Base-by-base conservation (phyloP, 306 rosid species). In the Pterocarpus macrocarpus region DNA sequence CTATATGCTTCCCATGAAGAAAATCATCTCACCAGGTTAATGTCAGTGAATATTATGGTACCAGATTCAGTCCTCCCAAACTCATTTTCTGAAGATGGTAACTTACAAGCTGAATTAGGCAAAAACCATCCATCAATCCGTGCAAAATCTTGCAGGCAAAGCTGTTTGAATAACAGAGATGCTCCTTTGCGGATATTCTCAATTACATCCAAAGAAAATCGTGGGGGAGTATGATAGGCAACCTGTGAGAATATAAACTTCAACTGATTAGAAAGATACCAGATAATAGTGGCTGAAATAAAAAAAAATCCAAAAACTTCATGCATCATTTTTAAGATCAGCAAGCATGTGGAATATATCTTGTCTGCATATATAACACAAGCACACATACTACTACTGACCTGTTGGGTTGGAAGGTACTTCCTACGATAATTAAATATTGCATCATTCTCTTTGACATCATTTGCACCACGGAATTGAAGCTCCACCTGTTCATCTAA, bases 381-480 rank as follows among this genome's bases (percentile, higher is more conserved):
- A 16, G 28, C 61, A 58, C 52, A 52, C 9, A 74, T 44, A 32
- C 65, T 2, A 75, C 47, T 64, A 56, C 75, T 78, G 50, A 94
- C 99, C 99, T 95, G 99, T 85, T 90, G 97, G 56, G 97, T 95
- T 44, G 99, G 99, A 80, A 95, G 97, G 85, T 95, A 95, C 87
- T 95, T 95, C 85, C 99, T 88, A 44, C 99, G 87, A 75, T 91
- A 95, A 82, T 95, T 95, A 83, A 95, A 95, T 87, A 95, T 93
- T 83, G 99, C 97, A 89, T 95, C 99, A 80, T 89, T 90, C 86
- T 92, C 98, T 84, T 77, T 87, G 71, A 84, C 81, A 76, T 93
- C 97, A 80, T 75, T 88, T 78, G 75, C 76, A 35, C 88, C 93
- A 63, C 63, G 88, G 71, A 89, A 88, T 74, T 80, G 95, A 81